phyloP scores from a whole-genome alignment of 345 rosid genomes.

The Populus alba region DNA sequence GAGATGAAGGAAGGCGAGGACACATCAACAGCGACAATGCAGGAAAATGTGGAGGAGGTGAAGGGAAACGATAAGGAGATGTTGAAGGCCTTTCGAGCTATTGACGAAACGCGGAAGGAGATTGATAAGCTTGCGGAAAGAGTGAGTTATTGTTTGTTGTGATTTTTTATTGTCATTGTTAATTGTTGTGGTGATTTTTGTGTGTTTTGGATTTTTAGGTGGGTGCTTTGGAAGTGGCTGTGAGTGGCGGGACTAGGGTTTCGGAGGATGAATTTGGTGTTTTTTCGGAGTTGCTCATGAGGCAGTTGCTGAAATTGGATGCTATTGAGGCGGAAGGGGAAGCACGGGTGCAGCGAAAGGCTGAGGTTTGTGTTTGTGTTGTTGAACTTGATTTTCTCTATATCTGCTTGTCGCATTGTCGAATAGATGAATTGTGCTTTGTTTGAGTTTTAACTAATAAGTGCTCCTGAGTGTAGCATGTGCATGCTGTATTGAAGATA shows the following conservation, averaged over 20 bases:
- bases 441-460: neutral
- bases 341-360: conserved; percentile 70
- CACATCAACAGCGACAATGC: neutral
- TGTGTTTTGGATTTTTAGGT: conserved; percentile 39
- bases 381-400: neutral
- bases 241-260: conserved; percentile 60
- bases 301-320: conserved; percentile 77
- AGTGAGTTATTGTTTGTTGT: conserved; percentile 34
- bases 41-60: conserved; percentile 5
- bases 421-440: neutral
- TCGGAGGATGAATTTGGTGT: conserved; percentile 56
- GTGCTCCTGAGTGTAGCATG: neutral
- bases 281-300: conserved; percentile 82
- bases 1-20: conserved; percentile 19
- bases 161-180: neutral
- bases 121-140: conserved; percentile 73
- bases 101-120: conserved; percentile 51
- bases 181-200: neutral
- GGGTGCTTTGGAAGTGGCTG: conserved; percentile 61
- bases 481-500: neutral
- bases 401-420: neutral
- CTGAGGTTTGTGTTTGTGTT: conserved; percentile 59
- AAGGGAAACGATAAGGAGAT: conserved; percentile 32
- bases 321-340: conserved; percentile 80
- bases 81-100: conserved; percentile 50